Conservation (phyloP, 2,329 filamentous ascomycete genomes). For the Ramularia endophylla region DNA sequence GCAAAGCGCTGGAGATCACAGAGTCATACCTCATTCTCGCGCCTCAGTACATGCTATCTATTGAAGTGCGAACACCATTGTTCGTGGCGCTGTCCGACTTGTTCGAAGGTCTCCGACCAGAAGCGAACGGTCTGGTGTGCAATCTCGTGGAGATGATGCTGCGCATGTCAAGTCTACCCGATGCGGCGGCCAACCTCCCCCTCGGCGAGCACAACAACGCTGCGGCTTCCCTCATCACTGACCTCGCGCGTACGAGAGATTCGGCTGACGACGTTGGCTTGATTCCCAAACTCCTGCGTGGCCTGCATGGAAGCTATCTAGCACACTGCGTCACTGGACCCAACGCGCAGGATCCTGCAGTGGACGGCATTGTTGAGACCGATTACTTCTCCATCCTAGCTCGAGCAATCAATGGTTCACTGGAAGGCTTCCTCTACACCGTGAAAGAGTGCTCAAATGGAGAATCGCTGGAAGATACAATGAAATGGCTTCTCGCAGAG, state of each 20-base stretch:
- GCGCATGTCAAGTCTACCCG: conserved; percentile 39
- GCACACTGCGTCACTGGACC: conserved; percentile 79
- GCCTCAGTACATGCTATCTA: conserved; percentile 41
- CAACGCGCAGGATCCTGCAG: conserved; percentile 59
- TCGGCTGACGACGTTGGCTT: conserved; percentile 39
- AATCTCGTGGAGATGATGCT: conserved; percentile 42
- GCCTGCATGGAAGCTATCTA: conserved; percentile 47
- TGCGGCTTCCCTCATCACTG: conserved; percentile 12
- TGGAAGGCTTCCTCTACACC: conserved; percentile 57
- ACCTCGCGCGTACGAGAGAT: conserved; percentile 11
- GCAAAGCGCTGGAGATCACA: conserved; percentile 45
- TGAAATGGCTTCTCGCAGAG: conserved; percentile 48
- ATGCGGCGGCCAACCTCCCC: conserved; percentile 9
- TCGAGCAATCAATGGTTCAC: conserved; percentile 68
- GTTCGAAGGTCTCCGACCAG: conserved; percentile 39
- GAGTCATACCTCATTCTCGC: conserved; percentile 45
- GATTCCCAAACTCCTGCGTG: conserved; percentile 48
- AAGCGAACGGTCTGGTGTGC: conserved; percentile 43
- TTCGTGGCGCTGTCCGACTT: conserved; percentile 38
- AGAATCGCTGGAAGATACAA: conserved; percentile 29
- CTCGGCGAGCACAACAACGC: conserved; percentile 13
- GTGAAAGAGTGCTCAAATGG: conserved; percentile 34
- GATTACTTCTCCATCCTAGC: conserved; percentile 82
- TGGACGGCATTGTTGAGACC: conserved; percentile 70
- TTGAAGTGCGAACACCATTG: conserved; percentile 34